These are phyloP conservation scores for Beauveria caledonica DNA, from an alignment of 2,329 filamentous ascomycete genomes.

Conservation along the genomic window DNA sequence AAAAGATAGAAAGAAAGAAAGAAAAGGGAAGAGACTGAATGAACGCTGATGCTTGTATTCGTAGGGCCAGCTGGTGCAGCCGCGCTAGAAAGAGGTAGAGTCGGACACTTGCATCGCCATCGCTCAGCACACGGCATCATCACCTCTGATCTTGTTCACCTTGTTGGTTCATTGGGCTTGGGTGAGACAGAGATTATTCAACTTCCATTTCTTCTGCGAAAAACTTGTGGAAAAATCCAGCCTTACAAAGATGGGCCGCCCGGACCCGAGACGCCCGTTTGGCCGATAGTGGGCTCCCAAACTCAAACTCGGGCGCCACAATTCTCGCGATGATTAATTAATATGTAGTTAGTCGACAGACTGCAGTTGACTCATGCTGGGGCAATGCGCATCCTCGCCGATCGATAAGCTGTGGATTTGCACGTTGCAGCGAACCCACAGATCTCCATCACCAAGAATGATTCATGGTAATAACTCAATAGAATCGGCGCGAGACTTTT, in stretches of 20 bases:
- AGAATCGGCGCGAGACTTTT: too few relatives aligned
- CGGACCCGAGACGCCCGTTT: background rate
- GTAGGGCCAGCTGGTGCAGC: background rate
- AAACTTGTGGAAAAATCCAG: background rate
- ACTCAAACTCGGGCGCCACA: background rate
- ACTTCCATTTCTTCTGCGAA: background rate
- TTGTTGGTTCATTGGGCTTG: background rate
- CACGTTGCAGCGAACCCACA: background rate
- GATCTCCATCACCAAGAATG: too few relatives aligned
- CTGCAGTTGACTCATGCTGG: background rate
- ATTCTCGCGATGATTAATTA: background rate
- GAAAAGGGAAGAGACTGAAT: background rate
- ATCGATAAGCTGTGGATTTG: background rate
- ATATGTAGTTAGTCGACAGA: too few relatives aligned
- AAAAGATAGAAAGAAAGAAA: background rate
- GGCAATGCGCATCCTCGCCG: background rate
- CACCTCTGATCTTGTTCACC: background rate
- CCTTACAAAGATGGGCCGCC: background rate
- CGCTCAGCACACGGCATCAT: background rate
- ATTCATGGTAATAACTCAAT: too few relatives aligned
- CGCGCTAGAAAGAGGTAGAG: background rate
- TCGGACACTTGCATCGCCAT: background rate
- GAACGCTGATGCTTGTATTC: background rate
- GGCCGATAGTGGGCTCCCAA: background rate
- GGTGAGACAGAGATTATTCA: background rate